A percentile compares a stretch with the other conserved stretches of the same genome.
phyloP scores from a whole-genome alignment of 345 rosid species.

The Combretum micranthum region DNA sequence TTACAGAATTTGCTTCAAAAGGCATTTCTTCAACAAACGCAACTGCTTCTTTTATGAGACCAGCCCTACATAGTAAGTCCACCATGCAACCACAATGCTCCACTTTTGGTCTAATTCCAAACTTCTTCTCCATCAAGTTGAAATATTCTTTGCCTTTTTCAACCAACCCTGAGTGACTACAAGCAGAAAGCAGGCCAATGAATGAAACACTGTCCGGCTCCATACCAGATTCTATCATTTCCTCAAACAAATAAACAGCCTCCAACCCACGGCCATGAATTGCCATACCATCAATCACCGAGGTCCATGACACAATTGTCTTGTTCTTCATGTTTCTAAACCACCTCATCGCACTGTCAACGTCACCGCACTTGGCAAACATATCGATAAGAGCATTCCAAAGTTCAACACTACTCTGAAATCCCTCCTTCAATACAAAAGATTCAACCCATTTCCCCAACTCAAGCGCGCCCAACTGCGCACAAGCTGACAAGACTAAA shows the following conservation, averaged over 20 bases:
- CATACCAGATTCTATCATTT: conserved; percentile 31
- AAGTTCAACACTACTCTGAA: conserved; percentile 32
- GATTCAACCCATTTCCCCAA: conserved; percentile 52
- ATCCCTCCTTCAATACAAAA: conserved; percentile 23
- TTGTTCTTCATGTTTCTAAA: conserved; percentile 35
- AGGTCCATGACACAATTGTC: conserved; percentile 50
- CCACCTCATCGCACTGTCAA: conserved; percentile 41
- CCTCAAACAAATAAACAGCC: conserved; percentile 47
- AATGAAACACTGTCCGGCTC: conserved; percentile 42
- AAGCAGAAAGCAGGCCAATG: conserved; percentile 47
- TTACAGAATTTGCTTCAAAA: conserved; percentile 32
- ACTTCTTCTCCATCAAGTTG: conserved; percentile 33
- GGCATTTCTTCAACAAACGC: conserved; percentile 43
- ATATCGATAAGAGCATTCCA: conserved; percentile 41
- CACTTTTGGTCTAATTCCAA: conserved; percentile 30
- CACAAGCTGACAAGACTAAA: conserved; percentile 45
- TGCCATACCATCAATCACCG: conserved; percentile 49
- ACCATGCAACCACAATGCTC: conserved; percentile 49
- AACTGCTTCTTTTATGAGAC: conserved; percentile 34
- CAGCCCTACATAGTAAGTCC: conserved; percentile 48
- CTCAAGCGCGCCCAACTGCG: conserved; percentile 51
- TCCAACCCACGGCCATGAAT: conserved; percentile 51
- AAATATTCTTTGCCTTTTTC: conserved; percentile 38
- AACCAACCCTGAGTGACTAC: conserved; percentile 39
- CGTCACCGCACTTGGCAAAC: conserved; percentile 56